Percentiles rank a stretch among this genome's conserved stretches.
phyloP scores from a whole-genome alignment of 192 early-diverging fungal species.

The Paraglomus brasilianum region DNA sequence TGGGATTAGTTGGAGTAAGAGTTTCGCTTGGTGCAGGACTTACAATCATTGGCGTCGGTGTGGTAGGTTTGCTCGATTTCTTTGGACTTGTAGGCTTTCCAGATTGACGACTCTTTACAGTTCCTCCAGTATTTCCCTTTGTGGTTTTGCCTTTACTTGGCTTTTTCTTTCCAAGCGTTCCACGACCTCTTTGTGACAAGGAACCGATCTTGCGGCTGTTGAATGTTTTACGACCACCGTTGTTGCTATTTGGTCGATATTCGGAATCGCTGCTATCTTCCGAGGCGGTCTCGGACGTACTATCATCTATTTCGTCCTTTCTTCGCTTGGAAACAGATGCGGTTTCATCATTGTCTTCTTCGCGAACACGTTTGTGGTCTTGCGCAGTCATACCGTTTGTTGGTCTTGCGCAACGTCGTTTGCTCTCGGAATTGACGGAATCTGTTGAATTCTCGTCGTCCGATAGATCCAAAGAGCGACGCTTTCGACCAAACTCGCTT shows the following conservation, averaged over 20 bases:
- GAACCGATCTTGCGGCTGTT: neutral
- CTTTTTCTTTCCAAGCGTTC: neutral
- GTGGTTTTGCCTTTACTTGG: neutral
- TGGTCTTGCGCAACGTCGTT: neutral
- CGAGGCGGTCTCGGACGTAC: neutral
- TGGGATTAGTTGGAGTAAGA: neutral
- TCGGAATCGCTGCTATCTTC: neutral
- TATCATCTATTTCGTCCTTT: neutral
- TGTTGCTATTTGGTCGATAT: neutral
- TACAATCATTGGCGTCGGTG: neutral
- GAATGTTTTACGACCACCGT: neutral
- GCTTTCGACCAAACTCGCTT: slow-evolving; percentile 16
- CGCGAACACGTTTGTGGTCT: neutral
- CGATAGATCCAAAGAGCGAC: neutral
- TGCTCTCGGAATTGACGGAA: slow-evolving; percentile 2
- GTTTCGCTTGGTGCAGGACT: neutral
- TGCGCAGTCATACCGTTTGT: neutral
- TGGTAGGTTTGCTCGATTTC: neutral
- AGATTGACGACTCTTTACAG: neutral
- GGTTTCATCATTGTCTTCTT: neutral
- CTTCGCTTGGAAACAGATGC: neutral
- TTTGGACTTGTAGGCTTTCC: neutral
- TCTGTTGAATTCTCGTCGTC: neutral
- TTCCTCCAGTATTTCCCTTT: neutral
- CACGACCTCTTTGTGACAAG: neutral